These are phyloP conservation scores for Elaphomyces granulatus DNA, from an alignment of 495 filamentous ascomycete species.

Conservation along the genomic window DNA sequence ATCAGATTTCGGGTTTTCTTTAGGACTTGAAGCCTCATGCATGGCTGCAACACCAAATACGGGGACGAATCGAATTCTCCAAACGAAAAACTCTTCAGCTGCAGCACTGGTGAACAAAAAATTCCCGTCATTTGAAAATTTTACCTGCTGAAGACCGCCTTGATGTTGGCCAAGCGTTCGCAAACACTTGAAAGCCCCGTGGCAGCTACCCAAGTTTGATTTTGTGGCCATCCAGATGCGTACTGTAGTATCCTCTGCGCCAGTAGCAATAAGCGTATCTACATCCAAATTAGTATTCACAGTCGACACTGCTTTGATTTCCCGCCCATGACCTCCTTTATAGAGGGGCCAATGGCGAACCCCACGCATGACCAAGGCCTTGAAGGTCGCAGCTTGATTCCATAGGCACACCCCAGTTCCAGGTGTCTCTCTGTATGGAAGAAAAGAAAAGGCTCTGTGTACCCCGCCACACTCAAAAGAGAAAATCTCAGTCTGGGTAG, in stretches of 20 bases:
- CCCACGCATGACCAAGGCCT: slow-evolving; percentile 33
- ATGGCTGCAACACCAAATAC: slow-evolving; percentile 42
- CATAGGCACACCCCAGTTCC: slow-evolving; percentile 34
- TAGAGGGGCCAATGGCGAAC: slow-evolving; percentile 41
- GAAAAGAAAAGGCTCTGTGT: slow-evolving; percentile 56
- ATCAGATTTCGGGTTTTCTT: slow-evolving; percentile 47
- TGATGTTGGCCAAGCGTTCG: slow-evolving; percentile 59
- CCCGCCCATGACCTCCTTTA: slow-evolving; percentile 66
- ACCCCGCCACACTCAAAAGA: slow-evolving; percentile 67
- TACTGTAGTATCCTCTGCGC: slow-evolving; percentile 78
- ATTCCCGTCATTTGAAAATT: slow-evolving; percentile 48
- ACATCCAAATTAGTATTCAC: background rate
- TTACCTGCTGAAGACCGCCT: slow-evolving; percentile 69
- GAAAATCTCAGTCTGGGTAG: slow-evolving; percentile 46
- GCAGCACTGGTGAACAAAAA: slow-evolving; percentile 76
- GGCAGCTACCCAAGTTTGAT: slow-evolving; percentile 10
- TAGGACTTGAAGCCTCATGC: slow-evolving; percentile 46
- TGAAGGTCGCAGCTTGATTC: slow-evolving; percentile 29
- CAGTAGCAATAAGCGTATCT: slow-evolving; percentile 50
- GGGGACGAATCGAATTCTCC: slow-evolving; percentile 47
- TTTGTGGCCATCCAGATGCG: slow-evolving; percentile 34
- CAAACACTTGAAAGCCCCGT: slow-evolving; percentile 35
- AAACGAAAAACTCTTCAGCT: slow-evolving; percentile 78
- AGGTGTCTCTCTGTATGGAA: slow-evolving; percentile 13
- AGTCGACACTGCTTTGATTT: slow-evolving; percentile 60